A percentile compares a stretch with the other conserved stretches of the same genome.
phyloP scores from a whole-genome alignment of 1,139 yeast species.

The Pichia sp. region DNA sequence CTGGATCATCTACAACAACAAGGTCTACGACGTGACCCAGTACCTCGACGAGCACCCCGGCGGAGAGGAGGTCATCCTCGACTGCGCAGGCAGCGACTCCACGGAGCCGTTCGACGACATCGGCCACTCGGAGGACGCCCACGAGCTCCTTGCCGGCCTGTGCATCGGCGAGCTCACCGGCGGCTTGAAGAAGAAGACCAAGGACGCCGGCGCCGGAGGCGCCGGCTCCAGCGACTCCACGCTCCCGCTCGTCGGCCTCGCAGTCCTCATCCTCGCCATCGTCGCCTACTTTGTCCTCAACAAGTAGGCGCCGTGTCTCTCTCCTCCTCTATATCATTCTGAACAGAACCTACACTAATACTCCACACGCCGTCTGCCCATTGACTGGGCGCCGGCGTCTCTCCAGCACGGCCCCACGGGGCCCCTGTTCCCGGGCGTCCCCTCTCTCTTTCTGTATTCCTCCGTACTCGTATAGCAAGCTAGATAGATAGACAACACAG shows the following conservation, averaged over 20 bases:
- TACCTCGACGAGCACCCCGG: slow-evolving; percentile 98
- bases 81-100: slow-evolving; percentile 89
- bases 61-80: slow-evolving; percentile 94
- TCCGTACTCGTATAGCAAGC: too few species aligned
- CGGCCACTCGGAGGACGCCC: slow-evolving; percentile 97
- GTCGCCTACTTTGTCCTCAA: slow-evolving; percentile 27
- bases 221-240: slow-evolving; percentile 16
- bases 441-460: too few species aligned
- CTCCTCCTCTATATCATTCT: neutral
- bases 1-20: slow-evolving; percentile 88
- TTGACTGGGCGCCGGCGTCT: too few species aligned
- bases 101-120: slow-evolving; percentile 93
- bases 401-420: too few species aligned
- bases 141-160: slow-evolving; percentile 63
- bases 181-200: slow-evolving; percentile 23
- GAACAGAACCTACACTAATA: neutral
- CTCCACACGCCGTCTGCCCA: too few species aligned
- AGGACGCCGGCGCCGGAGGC: slow-evolving; percentile 5
- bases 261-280: slow-evolving; percentile 25
- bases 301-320: slow-evolving; percentile 1
- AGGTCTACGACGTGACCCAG: slow-evolving; percentile 78
- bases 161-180: slow-evolving; percentile 64
- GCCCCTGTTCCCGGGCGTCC: too few species aligned
- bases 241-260: slow-evolving; percentile 25
- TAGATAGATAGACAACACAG: too few species aligned